phyloP scores from a whole-genome alignment of 768 basidiomycete species.

The Pisolithus microcarpus region DNA sequence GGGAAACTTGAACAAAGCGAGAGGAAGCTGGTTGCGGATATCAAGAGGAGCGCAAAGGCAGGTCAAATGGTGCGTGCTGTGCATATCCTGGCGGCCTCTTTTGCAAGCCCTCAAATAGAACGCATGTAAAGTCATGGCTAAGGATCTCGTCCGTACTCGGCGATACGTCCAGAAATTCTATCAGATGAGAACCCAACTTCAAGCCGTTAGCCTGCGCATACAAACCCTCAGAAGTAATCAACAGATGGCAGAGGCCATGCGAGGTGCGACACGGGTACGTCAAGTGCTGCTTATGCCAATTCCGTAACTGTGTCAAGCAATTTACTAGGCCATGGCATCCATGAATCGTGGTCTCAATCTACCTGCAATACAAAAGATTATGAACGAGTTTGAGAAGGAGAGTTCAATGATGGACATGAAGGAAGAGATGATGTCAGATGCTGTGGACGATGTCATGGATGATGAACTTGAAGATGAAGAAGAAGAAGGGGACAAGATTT shows the following conservation, averaged over 20 bases:
- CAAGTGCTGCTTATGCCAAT: background rate
- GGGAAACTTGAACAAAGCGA: slow-evolving; percentile 91
- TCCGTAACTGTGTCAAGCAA: slow-evolving; percentile 2
- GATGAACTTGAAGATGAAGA: slow-evolving; percentile 91
- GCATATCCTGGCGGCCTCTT: slow-evolving; percentile 4
- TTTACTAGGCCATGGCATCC: slow-evolving; percentile 83
- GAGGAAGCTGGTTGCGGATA: slow-evolving; percentile 93
- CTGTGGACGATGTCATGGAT: slow-evolving; percentile 96
- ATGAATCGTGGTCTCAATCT: slow-evolving; percentile 97
- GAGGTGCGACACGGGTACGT: slow-evolving; percentile 89
- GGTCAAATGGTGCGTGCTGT: slow-evolving; percentile 74
- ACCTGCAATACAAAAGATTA: slow-evolving; percentile 89
- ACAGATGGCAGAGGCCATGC: slow-evolving; percentile 99
- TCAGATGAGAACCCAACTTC: slow-evolving; percentile 97
- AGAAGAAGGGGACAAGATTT: slow-evolving; percentile 89
- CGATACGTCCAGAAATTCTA: slow-evolving; percentile 97
- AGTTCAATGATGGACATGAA: slow-evolving; percentile 99
- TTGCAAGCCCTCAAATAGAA: slow-evolving; percentile 49
- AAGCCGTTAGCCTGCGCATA: slow-evolving; percentile 91
- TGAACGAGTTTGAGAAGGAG: slow-evolving; percentile 98
- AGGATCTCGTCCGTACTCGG: slow-evolving; percentile 93
- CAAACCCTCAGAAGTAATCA: slow-evolving; percentile 96
- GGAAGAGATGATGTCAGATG: slow-evolving; percentile 99
- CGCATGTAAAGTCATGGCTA: slow-evolving; percentile 99
- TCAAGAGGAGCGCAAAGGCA: slow-evolving; percentile 92